Conservation (phyloP, 257 asterid species). For the Orobanche coerulescens region DNA sequence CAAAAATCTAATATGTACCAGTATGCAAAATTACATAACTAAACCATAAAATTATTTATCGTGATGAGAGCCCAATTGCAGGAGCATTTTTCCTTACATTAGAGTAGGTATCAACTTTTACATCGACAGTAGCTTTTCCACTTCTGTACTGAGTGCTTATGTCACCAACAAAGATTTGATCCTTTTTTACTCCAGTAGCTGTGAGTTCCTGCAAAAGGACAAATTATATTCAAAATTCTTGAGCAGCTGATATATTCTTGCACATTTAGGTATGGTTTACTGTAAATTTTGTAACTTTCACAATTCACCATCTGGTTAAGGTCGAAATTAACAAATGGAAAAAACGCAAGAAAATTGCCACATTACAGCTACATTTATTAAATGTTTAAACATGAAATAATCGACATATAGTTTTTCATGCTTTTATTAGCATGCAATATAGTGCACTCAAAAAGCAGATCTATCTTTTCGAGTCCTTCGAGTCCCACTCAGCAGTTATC, state of each 20-base stretch:
- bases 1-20: neutral
- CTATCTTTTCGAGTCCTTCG: neutral
- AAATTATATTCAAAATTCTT: neutral
- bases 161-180: conserved; percentile 67
- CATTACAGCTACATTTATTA: neutral
- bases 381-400: neutral
- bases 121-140: conserved; percentile 60
- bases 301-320: neutral
- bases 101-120: conserved; percentile 75
- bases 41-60: neutral
- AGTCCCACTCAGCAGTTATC: neutral
- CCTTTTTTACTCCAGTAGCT: conserved; percentile 69
- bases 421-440: neutral
- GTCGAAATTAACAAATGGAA: neutral
- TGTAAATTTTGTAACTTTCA: neutral
- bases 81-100: conserved; percentile 40
- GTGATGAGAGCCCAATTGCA: neutral
- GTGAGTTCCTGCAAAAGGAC: conserved; percentile 57
- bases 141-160: conserved; percentile 58
- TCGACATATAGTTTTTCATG: neutral
- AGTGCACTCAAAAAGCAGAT: neutral
- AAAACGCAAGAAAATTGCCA: neutral
- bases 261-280: neutral
- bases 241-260: neutral
- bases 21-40: neutral